These are phyloP conservation scores for Dictyostelium discoideum DNA, from an alignment of 78 protist species.

Conservation along the genomic window dicty_2.7 NC_007091.3:2663501-2664000, in stretches of 20 bases:
- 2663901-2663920: background rate
- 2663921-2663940: background rate
- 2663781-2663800: no score
- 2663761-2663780: no score
- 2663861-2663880: no score
- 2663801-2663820: no score
- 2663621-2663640: background rate
- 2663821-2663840: no score
- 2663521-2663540: background rate
- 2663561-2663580: slow-evolving; percentile 48
- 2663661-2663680: no score
- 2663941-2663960: background rate
- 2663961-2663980: background rate
- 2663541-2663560: background rate
- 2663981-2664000: background rate
- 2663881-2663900: background rate
- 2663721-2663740: no score
- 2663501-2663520: background rate
- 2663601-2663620: slow-evolving; percentile 57
- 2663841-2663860: no score
- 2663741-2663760: no score
- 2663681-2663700: no score
- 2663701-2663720: no score
- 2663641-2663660: no score
- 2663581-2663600: slow-evolving; percentile 13